Evolutionary conservation across 768 basidiomycete species (phyloP), one percentile per base, ranked within the genome.

Genomic region (Suillus americanus): DNA sequence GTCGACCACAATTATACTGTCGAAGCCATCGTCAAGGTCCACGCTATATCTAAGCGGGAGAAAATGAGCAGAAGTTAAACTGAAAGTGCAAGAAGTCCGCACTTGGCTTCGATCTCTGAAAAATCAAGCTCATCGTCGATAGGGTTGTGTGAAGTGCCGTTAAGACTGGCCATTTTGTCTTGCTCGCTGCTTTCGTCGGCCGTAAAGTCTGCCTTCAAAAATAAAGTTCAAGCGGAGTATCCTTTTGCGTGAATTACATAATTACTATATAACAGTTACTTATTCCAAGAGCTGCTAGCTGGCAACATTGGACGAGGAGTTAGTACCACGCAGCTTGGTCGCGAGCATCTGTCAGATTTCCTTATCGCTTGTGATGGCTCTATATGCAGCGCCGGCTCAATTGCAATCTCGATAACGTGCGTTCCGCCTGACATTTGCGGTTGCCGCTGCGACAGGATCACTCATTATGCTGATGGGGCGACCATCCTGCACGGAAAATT

Each of bases 1-100:
- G 76, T 99, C 97, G 64, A 99, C 88, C 61, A 99, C 91, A 61
- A 99, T 78, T 63, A 94, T 87, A 73, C 92, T 93, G 81, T 99
- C 97, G 72, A 98, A 86, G 46, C 92, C 85, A 68, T 94, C 89
- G 70, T 94, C 91, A 67, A 88, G 87, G 64, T 92, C 81, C 70
- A 96, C 89, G 68, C 89, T 84, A 79, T 95, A 97, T 82, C 95
- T 97, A 54, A 63, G 30, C 50, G 55, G 64, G 23, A n/a, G 48
- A 69, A 67, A 35, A 63, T 63, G 37, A 59, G 46, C 23, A 28
- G 10, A 43, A 54, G 28, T 61, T 35, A 14, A 54, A 35, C 8
- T 18, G 28, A 13, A 35, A 61, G 30, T 9, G 14, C 23, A 16
- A 75, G 25, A 59, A 20, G 18, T 28, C 6, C 85, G 63, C 68